A percentile compares a stretch with the other conserved stretches of the same genome.
Conservation (phyloP, 2,329 filamentous ascomycete genomes). For the Cryoendolithus antarcticus region DNA sequence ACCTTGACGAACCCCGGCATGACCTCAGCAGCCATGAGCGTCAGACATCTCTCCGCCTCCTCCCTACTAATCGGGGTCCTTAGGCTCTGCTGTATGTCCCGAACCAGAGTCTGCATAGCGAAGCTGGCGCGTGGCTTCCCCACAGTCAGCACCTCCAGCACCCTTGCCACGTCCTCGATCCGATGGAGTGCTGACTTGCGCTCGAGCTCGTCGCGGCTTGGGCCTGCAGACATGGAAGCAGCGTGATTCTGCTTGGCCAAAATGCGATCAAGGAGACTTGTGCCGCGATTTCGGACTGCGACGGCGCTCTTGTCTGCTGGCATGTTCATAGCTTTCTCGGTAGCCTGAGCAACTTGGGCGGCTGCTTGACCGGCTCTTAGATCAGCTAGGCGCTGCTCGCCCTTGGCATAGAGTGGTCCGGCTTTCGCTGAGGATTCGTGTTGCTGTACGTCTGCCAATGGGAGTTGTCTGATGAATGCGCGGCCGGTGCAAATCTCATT, state of each 20-base stretch:
- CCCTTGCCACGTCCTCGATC: slow-evolving; percentile 31
- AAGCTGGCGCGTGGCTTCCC: slow-evolving; percentile 29
- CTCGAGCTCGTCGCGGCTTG: slow-evolving; percentile 30
- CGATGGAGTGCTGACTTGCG: slow-evolving; percentile 36
- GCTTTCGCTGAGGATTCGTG: slow-evolving; percentile 40
- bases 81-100: slow-evolving; percentile 33
- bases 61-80: slow-evolving; percentile 33
- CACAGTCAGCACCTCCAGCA: slow-evolving; percentile 31
- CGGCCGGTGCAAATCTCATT: slow-evolving; percentile 26
- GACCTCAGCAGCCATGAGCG: slow-evolving; percentile 32
- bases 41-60: slow-evolving; percentile 31
- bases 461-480: slow-evolving; percentile 46
- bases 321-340: not conserved
- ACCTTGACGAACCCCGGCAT: slow-evolving; percentile 31
- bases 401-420: slow-evolving; percentile 49
- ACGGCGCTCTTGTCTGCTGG: slow-evolving; percentile 22
- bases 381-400: slow-evolving; percentile 56
- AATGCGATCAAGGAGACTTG: slow-evolving; percentile 38
- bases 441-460: slow-evolving; percentile 40
- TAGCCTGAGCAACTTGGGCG: slow-evolving; percentile 8
- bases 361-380: slow-evolving; percentile 43
- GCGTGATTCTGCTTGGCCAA: slow-evolving; percentile 36
- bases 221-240: slow-evolving; percentile 25
- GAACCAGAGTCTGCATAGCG: slow-evolving; percentile 29
- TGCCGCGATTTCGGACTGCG: slow-evolving; percentile 26